Evolutionary conservation across 371 early-diverging fungal species (phyloP), one percentile per base, ranked within the genome.

Genomic region (Mucor irregularis): DNA sequence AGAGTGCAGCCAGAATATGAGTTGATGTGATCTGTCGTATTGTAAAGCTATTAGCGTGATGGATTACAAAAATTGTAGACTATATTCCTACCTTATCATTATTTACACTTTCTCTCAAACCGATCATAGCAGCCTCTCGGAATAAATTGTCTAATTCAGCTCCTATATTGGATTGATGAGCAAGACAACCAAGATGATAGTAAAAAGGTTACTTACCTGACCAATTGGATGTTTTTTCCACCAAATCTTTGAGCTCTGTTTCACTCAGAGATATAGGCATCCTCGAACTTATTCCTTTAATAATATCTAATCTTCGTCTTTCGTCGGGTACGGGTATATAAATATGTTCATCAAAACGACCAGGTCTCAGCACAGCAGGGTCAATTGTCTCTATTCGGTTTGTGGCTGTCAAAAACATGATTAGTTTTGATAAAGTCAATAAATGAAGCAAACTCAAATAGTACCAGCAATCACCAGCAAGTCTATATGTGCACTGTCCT

Each of bases 321-420:
- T 81, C 77, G 76, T 98, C 91, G 13, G 99, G 99, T 43, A 94
- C 80, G 26, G 97, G 90, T 49, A 99, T 90, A 69, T 96, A 90
- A 25, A 99, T 89, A 64, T 97, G 93, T 70, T 99, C 99, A 75
- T 99, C 99, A 45, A 99, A 87, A 56, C 99, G 94, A 22, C 99
- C 99, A 34, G 99, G 99, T 62, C 98, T 82, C 65, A 99, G 68
- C 60, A 99, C 90, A 55, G 99, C 92, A 21, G 95, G 82, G 81
- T 99, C 97, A 28, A 99, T 89, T 22, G 84, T 82, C 42, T 94
- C 85, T 2, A 82, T 83, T 9, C 86, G 77, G 53, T 79, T 85
- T 35, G 85, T 84, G 6, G 84, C 86, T 81, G 8, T 6, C 31
- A 31, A 31, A 31, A 11, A n/a, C n/a, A n/a, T n/a, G 11, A 31